Conservation (phyloP, 306 rosid species). For the Trifolium dubium region DNA sequence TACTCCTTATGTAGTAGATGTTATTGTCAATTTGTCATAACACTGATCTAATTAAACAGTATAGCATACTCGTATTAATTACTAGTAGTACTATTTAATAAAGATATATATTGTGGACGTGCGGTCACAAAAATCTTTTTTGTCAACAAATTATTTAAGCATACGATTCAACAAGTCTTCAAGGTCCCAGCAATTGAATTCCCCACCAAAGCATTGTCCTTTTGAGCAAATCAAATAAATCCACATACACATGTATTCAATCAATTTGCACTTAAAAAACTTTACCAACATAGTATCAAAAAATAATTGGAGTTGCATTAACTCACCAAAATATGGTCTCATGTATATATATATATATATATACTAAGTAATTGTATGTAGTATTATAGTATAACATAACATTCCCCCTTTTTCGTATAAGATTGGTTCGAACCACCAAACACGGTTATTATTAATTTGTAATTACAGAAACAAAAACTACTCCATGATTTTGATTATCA, state of each 20-base stretch:
- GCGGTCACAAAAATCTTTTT: constrained; percentile 14
- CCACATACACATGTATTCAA: constrained; percentile 13
- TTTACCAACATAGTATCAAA: neutral
- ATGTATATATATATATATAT: no score
- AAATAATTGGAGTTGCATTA: neutral
- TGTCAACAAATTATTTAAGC: constrained; percentile 18
- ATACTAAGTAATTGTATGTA: neutral
- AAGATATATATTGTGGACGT: constrained; percentile 9
- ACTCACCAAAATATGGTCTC: neutral
- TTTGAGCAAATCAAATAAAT: constrained; percentile 19
- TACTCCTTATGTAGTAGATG: neutral
- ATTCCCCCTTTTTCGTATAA: neutral
- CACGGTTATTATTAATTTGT: constrained; percentile 13
- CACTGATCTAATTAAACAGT: constrained; percentile 23
- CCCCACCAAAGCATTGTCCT: constrained; percentile 24
- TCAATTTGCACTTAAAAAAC: neutral
- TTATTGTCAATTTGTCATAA: constrained; percentile 1
- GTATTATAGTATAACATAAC: neutral
- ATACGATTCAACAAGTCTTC: neutral
- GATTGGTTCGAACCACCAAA: neutral
- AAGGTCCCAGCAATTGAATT: neutral
- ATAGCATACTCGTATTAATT: constrained; percentile 2
- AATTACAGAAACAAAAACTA: neutral
- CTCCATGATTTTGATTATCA: neutral
- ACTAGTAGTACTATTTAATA: neutral